Percentiles rank a stretch among this genome's conserved stretches.
Conservation (phyloP, 768 basidiomycete genomes). For the Coprinopsis strossmayeri region DNA sequence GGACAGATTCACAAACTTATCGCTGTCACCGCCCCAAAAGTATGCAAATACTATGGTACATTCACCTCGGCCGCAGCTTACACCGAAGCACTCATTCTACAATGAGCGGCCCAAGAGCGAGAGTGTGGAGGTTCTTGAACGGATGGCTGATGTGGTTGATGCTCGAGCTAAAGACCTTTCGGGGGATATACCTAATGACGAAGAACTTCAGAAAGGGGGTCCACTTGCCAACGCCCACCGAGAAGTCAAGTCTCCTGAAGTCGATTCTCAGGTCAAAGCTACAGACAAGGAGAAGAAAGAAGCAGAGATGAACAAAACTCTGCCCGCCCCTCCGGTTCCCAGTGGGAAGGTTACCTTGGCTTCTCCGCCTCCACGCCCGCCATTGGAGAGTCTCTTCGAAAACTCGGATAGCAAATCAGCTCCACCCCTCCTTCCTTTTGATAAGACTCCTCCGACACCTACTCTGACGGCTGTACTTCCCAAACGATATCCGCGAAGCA, state of each 20-base stretch:
- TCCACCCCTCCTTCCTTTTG: constrained; percentile 12
- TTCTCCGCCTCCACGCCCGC: background rate
- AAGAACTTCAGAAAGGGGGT: constrained; percentile 5
- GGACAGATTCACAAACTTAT: constrained; percentile 14
- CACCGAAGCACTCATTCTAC: constrained; percentile 54
- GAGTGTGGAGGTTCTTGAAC: constrained; percentile 64
- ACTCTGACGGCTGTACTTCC: constrained; percentile 32
- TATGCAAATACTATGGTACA: constrained; percentile 33
- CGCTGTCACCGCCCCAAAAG: constrained; percentile 18
- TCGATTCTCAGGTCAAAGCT: no score
- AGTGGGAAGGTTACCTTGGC: constrained; percentile 27
- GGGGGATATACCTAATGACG: constrained; percentile 27
- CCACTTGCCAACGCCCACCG: no score
- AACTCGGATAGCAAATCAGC: background rate
- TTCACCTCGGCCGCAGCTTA: constrained; percentile 65
- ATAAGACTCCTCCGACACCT: constrained; percentile 40
- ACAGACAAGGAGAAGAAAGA: no score
- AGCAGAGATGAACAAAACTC: constrained; percentile 44
- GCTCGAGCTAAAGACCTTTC: constrained; percentile 29
- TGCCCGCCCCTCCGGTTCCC: constrained; percentile 52
- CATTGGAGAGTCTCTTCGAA: constrained; percentile 2
- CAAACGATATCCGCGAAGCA: constrained; percentile 9
- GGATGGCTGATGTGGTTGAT: constrained; percentile 59
- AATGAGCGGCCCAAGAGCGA: constrained; percentile 42
- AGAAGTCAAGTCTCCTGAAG: no score